Base-by-base conservation (phyloP, 2,329 filamentous ascomycete species). In the Paecilomyces fulvus region DNA sequence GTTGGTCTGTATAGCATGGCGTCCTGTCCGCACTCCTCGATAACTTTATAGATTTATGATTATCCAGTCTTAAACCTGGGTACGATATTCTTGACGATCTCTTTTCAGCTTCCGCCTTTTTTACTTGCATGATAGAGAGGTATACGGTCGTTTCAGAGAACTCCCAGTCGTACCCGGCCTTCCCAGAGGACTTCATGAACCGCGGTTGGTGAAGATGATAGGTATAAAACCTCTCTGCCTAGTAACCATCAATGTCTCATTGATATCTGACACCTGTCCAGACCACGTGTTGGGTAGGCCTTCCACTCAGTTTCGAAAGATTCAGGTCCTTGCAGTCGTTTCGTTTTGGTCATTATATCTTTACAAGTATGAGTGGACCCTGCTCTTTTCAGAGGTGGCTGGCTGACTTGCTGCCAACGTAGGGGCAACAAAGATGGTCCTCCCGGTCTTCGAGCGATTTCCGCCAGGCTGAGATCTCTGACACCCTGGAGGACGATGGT, bases 271-370 rank as follows among this genome's bases (percentile, higher is more conserved):
- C 25, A 23, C 11, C 10, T 20, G 2, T 25, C 48, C 54, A 85
- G 92, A 97, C 74, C 92, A 97, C 79, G 88, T 96, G 56, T 80
- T 97, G 52, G 92, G 92, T 60, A 86, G 90, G 61, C 92, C 92
- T 31, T 96, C 92, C 59, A 85, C 89, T 67, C 89, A 92, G 76
- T 96, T 95, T 67, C 85, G 92, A 61, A 90, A 95, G 67, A 86
- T 95, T 53, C 92, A 97, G 73, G 91, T 99, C 64, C 83, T 97
- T 63, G 87, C 88, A 21, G 94, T 97, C 12, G 81, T 97, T 55
- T 85, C 89, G 0, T 94, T 97, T 69, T 99, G 94, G 94, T 88
- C 88, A 4, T 75, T 87, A 51, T 96, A 96, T 70, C 78, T 96
- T 28, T 82, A 87, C 67, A 85, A 83, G 88, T 90, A 77, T 59